phyloP scores from a whole-genome alignment of 257 asterid species.

The Mentha longifolia region DNA sequence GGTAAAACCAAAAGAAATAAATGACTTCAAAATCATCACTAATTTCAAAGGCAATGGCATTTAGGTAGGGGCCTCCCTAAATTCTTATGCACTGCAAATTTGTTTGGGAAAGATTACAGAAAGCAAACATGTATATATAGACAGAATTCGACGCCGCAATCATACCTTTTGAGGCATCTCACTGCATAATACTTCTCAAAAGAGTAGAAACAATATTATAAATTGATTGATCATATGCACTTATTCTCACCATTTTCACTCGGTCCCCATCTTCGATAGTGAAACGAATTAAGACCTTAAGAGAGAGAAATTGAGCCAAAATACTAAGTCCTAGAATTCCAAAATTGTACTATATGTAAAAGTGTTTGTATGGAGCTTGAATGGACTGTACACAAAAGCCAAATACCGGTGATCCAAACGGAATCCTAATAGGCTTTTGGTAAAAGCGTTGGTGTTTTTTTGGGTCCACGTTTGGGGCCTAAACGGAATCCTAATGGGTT shows the following conservation, averaged over 20 bases:
- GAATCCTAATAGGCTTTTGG: too few relatives aligned
- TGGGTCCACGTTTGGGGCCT: too few relatives aligned
- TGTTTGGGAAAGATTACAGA: neutral
- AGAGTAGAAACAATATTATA: slow-evolving; percentile 30
- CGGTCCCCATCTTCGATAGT: slow-evolving; percentile 7
- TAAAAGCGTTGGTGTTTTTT: too few relatives aligned
- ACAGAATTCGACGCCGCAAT: slow-evolving; percentile 28
- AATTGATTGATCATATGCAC: slow-evolving; percentile 31
- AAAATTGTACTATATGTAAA: neutral
- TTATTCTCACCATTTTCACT: neutral
- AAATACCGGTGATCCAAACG: too few relatives aligned
- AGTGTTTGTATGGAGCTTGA: too few relatives aligned
- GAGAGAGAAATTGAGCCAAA: too few relatives aligned
- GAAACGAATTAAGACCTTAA: neutral
- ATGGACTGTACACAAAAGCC: too few relatives aligned
- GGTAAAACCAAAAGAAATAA: slow-evolving; percentile 23
- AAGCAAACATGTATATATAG: neutral
- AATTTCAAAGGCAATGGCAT: slow-evolving; percentile 15
- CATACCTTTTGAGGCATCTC: slow-evolving; percentile 27
- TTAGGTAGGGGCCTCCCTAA: slow-evolving; percentile 48
- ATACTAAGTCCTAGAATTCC: too few relatives aligned
- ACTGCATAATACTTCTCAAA: slow-evolving; percentile 25
- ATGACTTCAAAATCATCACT: slow-evolving; percentile 14
- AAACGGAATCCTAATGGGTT: too few relatives aligned
- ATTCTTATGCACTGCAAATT: neutral